A percentile compares a stretch with the other conserved stretches of the same genome.
Evolutionary conservation across 177 flowering plant genomes (phyloP).

Genomic region (Vitis hybrid): DNA sequence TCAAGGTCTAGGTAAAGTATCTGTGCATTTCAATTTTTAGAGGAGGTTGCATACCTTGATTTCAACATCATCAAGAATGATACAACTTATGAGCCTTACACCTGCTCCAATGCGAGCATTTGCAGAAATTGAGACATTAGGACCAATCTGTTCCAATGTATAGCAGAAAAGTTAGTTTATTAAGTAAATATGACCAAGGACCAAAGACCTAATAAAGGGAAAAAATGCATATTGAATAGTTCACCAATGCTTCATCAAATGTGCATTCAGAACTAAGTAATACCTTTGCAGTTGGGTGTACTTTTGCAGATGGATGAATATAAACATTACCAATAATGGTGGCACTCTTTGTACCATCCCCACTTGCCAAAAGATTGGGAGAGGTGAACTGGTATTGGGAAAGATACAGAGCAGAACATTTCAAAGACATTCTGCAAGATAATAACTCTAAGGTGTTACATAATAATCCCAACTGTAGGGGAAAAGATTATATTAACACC

Average conservation of each 20-base stretch:
- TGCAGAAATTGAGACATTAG: constrained; percentile 94
- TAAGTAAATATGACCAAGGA: background rate
- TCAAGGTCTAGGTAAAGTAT: background rate
- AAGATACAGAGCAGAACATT: constrained; percentile 84
- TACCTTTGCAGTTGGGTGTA: constrained; percentile 96
- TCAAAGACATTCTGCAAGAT: constrained; percentile 80
- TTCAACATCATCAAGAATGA: constrained; percentile 91
- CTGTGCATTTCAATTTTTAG: no score
- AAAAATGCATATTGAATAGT: background rate
- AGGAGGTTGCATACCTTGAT: constrained; percentile 54
- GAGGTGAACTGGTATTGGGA: constrained; percentile 66
- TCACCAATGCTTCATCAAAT: no score
- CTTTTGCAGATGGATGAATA: constrained; percentile 97
- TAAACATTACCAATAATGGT: constrained; percentile 78
- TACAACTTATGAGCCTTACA: constrained; percentile 87
- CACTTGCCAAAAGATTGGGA: constrained; percentile 76
- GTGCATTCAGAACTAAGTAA: no score
- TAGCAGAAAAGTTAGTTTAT: constrained; percentile 3
- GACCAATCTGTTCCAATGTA: constrained; percentile 71
- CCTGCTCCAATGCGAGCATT: constrained; percentile 94
- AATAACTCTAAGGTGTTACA: background rate
- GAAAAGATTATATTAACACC: background rate
- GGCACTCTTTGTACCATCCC: constrained; percentile 73
- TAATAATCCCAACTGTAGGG: background rate
- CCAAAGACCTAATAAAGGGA: background rate